Percentiles rank a stretch among this genome's conserved stretches.
These are phyloP conservation scores for Kluyveromyces lactis DNA, from an alignment of 805 yeast species.

Conservation along the genomic window DNA sequence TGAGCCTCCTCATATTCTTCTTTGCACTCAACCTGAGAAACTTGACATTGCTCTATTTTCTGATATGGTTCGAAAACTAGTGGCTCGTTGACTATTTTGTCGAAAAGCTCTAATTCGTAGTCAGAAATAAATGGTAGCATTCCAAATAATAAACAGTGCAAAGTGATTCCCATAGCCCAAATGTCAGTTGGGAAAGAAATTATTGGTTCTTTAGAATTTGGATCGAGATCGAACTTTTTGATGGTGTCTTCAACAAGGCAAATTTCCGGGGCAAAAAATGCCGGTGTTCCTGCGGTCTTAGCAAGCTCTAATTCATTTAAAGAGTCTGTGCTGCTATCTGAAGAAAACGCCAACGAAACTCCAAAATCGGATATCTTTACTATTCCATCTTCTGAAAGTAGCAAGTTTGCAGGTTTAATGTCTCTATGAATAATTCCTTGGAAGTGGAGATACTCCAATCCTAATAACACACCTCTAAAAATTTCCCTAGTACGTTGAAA, in stretches of 20 bases:
- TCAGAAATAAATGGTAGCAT: conserved; percentile 82
- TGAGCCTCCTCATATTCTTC: conserved; percentile 37
- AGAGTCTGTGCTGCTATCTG: conserved; percentile 12
- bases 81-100: conserved; percentile 60
- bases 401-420: conserved; percentile 87
- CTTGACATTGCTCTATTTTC: conserved; percentile 18
- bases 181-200: conserved; percentile 83
- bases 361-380: conserved; percentile 98
- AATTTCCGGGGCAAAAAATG: conserved; percentile 90
- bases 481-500: conserved; percentile 61
- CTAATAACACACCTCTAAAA: conserved; percentile 76
- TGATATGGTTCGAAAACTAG: conserved; percentile 46
- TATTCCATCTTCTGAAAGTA: conserved; percentile 56
- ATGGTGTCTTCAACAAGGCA: conserved; percentile 45
- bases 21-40: conserved; percentile 27
- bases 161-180: conserved; percentile 95
- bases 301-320: conserved; percentile 71
- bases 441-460: conserved; percentile 81
- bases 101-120: conserved; percentile 60
- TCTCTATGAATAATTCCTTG: conserved; percentile 93
- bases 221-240: conserved; percentile 16
- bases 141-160: conserved; percentile 84
- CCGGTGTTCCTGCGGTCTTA: conserved; percentile 97
- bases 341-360: conserved; percentile 60
- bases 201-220: conserved; percentile 33